Evolutionary conservation across 495 filamentous ascomycete species (phyloP), one percentile per base, ranked within the genome.

Genomic region (Penicillium argentinense): DNA sequence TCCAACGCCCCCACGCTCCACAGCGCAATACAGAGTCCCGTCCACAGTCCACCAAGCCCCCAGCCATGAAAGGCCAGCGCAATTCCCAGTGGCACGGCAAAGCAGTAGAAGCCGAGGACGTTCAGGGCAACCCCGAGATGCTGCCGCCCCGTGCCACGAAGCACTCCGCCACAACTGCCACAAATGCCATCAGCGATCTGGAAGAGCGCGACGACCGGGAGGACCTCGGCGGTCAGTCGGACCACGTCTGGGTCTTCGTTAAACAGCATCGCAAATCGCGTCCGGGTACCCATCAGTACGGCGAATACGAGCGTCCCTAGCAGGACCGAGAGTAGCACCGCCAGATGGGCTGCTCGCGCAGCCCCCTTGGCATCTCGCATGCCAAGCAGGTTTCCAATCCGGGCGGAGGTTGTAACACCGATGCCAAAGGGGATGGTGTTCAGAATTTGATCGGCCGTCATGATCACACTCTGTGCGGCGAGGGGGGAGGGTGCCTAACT

Each of bases 381-480:
- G 1, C 91, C 91, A 3, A 96, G 82, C n/a, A 92, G 71, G 52
- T 95, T 95, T 1, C 91, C 91, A 19, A 96, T 79, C 0, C 91
- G 77, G 0, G 87, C 75, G 22, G 86, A 89, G 2, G 88, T 83
- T 8, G 91, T 89, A 9, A 96, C 88, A 1, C 91, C 91, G 6
- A 95, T 76, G 1, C 91, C 90, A 57, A 96, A 96, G 0, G 91
- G 91, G 39, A 97, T 85, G 0, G 91, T 96, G 58, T 95, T 95
- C 68, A 97, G 83, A 33, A 96, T 83, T 61, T 95, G 89, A 64
- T 96, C 91, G 0, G 88, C 86, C 0, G 91, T 96, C 90, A 96
- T 95, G 64, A 96, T 92, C 26, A 96, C 90, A 49, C 83, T 88
- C 60, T 97, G 91, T 0, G 91, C 85, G 9, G 91, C 91, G 0